Evolutionary conservation across 2,329 filamentous ascomycete genomes (phyloP), one percentile per base, ranked within the genome.

Genomic region (Xylariomycetidae sp.): DNA sequence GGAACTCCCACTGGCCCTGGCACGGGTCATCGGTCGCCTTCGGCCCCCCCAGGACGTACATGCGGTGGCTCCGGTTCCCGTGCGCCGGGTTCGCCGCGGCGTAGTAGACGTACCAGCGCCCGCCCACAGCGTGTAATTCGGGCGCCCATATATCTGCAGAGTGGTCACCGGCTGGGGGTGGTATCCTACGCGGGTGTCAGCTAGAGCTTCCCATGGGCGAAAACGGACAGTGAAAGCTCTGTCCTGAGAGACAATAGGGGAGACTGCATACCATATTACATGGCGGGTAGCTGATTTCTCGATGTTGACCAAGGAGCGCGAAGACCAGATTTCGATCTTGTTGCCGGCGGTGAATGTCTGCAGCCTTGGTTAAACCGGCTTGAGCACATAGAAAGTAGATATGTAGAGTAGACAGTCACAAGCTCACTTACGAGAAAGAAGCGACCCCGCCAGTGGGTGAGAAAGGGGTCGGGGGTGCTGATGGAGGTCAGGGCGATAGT

Each of bases 91-190:
- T 41, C 13, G 54, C 51, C 3, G 55, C 55, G 2, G 55, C 45
- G 27, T 56, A 56, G 44, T 58, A 58, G n/a, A 58, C 45, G 35
- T 57, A 57, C 55, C 55, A 58, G 30, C 55, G 45, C 5, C 48
- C 54, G 31, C 39, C 42, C 6, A 58, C 20, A 15, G 50, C 44
- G 29, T 58, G 55, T 13, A 58, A 45, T 30, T 58, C 55, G 4
- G 55, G 55, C 12, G 55, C 55, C 55, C 55, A 58, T 13, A 58
- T 44, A 13, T 56, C 54, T 5, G 44, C 53, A 5, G 53, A 55
- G 45, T 56, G 45, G 20, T 49, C 46, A 12, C 53, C 50, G 26
- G 38, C 49, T n/a, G 39, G 44, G 6, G 49, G 52, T 14, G 55
- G 55, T 29, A 41, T 51, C 55, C 54, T 58, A 14, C 30, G 25